These are phyloP conservation scores for Kluyveromyces starmeri DNA, from an alignment of 805 yeast genomes.

Conservation along the genomic window DNA sequence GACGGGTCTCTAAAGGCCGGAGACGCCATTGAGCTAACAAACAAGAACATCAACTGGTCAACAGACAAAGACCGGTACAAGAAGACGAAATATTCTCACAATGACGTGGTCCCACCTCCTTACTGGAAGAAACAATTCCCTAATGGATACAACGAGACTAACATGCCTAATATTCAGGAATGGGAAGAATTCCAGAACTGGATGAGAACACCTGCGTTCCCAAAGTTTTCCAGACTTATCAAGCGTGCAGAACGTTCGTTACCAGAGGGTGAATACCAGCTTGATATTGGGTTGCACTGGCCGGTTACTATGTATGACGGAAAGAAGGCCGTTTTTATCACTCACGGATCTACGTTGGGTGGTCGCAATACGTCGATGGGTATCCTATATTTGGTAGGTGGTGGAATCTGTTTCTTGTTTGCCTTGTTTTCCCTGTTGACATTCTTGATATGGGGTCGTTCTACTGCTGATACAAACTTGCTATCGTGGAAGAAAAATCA, in stretches of 20 bases:
- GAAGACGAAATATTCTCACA: slow-evolving; percentile 56
- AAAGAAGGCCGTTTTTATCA: slow-evolving; percentile 53
- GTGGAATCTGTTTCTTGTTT: slow-evolving; percentile 55
- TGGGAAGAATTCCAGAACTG: slow-evolving; percentile 91
- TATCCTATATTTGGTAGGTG: slow-evolving; percentile 64
- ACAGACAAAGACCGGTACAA: slow-evolving; percentile 66
- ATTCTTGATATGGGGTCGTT: slow-evolving; percentile 58
- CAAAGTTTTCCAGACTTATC: slow-evolving; percentile 57
- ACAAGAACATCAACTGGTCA: slow-evolving; percentile 73
- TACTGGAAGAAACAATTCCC: slow-evolving; percentile 79
- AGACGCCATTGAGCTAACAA: slow-evolving; percentile 31
- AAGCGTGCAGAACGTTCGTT: slow-evolving; percentile 50
- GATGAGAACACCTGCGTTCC: slow-evolving; percentile 85
- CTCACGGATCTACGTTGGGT: slow-evolving; percentile 67
- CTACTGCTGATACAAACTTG: slow-evolving; percentile 59
- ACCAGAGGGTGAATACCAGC: slow-evolving; percentile 51
- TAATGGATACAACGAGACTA: slow-evolving; percentile 76
- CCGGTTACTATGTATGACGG: slow-evolving; percentile 67
- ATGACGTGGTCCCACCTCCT: slow-evolving; percentile 86
- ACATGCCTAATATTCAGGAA: slow-evolving; percentile 62
- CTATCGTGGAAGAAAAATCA: slow-evolving; percentile 70
- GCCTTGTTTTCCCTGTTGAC: slow-evolving; percentile 44
- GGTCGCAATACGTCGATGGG: slow-evolving; percentile 72
- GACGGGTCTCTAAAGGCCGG: too few relatives aligned
- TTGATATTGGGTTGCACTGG: slow-evolving; percentile 65